These are phyloP conservation scores for Ailanthus altissimus DNA, from an alignment of 345 rosid species.

Conservation along the genomic window DNA sequence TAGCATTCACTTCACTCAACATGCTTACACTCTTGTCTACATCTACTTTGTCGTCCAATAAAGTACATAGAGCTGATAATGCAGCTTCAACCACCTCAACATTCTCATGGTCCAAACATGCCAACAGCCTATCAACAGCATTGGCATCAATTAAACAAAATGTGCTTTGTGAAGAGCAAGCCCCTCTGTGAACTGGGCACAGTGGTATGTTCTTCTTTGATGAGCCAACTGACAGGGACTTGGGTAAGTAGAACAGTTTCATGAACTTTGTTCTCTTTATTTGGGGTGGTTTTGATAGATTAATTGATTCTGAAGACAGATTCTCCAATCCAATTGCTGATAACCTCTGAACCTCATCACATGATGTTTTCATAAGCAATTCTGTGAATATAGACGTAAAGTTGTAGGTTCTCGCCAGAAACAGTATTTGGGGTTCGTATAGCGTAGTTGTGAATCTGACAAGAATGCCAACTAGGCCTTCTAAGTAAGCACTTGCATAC, in stretches of 20 bases:
- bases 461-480: constrained; percentile 78
- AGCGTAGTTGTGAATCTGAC: constrained; percentile 86
- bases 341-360: constrained; percentile 80
- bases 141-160: constrained; percentile 89
- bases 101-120: constrained; percentile 77
- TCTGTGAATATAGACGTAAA: constrained; percentile 72
- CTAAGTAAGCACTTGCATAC: constrained; percentile 66
- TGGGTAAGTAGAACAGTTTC: constrained; percentile 47
- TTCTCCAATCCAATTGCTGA: constrained; percentile 81
- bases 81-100: constrained; percentile 78
- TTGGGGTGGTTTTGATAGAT: constrained; percentile 55
- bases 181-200: constrained; percentile 82
- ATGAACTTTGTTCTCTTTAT: constrained; percentile 43
- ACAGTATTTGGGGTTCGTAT: constrained; percentile 65
- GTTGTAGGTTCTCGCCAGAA: constrained; percentile 63
- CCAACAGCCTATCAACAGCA: constrained; percentile 68
- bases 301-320: constrained; percentile 66
- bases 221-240: constrained; percentile 46
- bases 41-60: constrained; percentile 83
- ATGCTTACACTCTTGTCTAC: constrained; percentile 61
- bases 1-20: constrained; percentile 57
- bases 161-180: constrained; percentile 73
- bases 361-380: constrained; percentile 67
- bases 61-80: constrained; percentile 73
- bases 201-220: constrained; percentile 41